Percentiles rank a stretch among this genome's conserved stretches.
These are phyloP conservation scores for Teunomyces lycoperdinae DNA, from an alignment of 805 yeast species.

Conservation along the genomic window DNA sequence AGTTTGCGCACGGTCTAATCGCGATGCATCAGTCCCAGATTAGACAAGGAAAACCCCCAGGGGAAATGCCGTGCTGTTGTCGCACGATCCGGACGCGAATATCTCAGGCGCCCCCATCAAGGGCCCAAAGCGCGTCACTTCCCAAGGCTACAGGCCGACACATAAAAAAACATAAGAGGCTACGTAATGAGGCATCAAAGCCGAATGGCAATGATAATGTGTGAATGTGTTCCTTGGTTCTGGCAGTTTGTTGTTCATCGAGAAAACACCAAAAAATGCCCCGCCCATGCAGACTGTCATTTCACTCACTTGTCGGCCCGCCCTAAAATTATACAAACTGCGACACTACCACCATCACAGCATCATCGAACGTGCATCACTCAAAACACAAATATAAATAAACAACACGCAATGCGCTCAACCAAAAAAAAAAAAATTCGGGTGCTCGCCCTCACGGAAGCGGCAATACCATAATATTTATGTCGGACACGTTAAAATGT, in stretches of 20 bases:
- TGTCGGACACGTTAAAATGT: conserved; percentile 2
- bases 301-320: not conserved
- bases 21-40: not conserved
- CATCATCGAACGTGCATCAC: not conserved
- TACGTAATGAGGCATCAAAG: no score
- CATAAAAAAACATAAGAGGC: no score
- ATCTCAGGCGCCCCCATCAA: no score
- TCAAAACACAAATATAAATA: conserved; percentile 2
- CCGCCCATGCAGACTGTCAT: no score
- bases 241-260: no score
- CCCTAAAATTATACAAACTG: not conserved
- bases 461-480: conserved; percentile 4
- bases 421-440: not conserved
- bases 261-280: no score
- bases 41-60: not conserved
- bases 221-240: no score
- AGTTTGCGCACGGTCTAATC: not conserved
- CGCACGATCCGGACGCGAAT: no score
- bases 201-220: no score
- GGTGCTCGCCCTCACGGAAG: not conserved
- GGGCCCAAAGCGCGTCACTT: no score
- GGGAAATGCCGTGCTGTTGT: no score
- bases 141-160: no score
- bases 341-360: not conserved
- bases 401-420: not conserved